A percentile compares a stretch with the other conserved stretches of the same genome.
Evolutionary conservation across 2,329 filamentous ascomycete species (phyloP).

Genomic region (Fusarium proliferatum): DNA sequence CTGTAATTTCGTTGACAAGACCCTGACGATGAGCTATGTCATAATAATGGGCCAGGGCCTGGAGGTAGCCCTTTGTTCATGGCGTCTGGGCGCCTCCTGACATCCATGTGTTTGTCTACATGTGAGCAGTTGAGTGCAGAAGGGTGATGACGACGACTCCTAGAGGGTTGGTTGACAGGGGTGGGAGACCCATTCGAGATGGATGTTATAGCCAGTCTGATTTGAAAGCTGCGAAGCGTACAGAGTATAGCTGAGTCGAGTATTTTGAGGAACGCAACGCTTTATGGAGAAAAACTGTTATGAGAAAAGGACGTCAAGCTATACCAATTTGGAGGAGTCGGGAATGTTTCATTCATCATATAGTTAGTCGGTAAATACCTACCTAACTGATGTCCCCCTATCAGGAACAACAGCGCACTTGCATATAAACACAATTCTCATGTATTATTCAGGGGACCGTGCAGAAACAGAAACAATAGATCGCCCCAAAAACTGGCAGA

Average conservation of each 20-base stretch:
- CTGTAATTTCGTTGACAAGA: conserved; percentile 4
- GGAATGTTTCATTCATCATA: not conserved
- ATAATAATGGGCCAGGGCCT: not conserved
- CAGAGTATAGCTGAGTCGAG: not conserved
- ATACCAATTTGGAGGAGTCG: not conserved
- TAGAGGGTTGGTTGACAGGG: conserved; percentile 11
- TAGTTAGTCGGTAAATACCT: not conserved
- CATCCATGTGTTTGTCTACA: not conserved
- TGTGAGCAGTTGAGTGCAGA: not conserved
- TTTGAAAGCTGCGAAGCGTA: not conserved
- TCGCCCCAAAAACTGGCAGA: not conserved
- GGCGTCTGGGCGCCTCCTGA: not conserved
- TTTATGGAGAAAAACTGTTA: not conserved
- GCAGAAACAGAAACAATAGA: conserved; percentile 29
- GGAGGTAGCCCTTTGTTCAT: conserved; percentile 12
- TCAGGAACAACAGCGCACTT: not conserved
- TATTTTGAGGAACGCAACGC: not conserved
- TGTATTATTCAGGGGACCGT: conserved; percentile 1
- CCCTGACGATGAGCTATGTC: conserved; percentile 8
- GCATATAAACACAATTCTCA: not conserved
- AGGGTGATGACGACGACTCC: conserved; percentile 37
- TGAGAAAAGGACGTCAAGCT: not conserved
- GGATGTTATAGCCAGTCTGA: not conserved
- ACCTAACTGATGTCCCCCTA: not conserved
- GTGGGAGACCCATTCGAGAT: conserved; percentile 8